Evolutionary conservation across 495 filamentous ascomycete species (phyloP).

Genomic region (Tuber brumale): DNA sequence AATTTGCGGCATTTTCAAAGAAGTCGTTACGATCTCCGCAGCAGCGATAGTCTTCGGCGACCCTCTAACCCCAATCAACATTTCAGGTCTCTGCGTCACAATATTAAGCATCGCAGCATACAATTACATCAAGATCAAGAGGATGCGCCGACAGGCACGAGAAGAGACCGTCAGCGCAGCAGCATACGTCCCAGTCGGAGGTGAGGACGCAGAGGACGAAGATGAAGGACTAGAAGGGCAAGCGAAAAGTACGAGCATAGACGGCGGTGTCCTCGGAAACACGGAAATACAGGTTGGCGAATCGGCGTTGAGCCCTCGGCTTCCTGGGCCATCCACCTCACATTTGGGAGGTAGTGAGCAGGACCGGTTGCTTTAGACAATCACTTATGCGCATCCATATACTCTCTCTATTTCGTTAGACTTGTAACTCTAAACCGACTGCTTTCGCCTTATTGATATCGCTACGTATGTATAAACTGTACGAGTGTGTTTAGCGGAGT

Average conservation of each 20-base stretch:
- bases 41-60: constrained; percentile 87
- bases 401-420: background rate
- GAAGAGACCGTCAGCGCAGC: constrained; percentile 17
- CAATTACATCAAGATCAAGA: constrained; percentile 87
- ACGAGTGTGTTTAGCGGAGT: background rate
- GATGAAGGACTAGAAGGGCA: constrained; percentile 14
- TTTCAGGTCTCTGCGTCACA: constrained; percentile 80
- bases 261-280: background rate
- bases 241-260: background rate
- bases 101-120: constrained; percentile 80
- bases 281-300: constrained; percentile 3
- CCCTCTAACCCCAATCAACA: constrained; percentile 78
- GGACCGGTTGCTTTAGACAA: background rate
- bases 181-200: constrained; percentile 29
- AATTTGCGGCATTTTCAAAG: constrained; percentile 98
- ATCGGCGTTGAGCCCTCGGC: background rate
- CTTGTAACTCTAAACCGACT: background rate
- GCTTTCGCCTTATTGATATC: background rate
- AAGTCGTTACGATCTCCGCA: constrained; percentile 90
- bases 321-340: background rate
- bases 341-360: background rate
- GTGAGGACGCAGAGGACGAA: constrained; percentile 21
- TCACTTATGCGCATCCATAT: background rate
- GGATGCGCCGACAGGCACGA: constrained; percentile 71
- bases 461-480: constrained; percentile 7